Base-by-base conservation (phyloP, 2,329 filamentous ascomycete genomes). In the Colletotrichum horii region DNA sequence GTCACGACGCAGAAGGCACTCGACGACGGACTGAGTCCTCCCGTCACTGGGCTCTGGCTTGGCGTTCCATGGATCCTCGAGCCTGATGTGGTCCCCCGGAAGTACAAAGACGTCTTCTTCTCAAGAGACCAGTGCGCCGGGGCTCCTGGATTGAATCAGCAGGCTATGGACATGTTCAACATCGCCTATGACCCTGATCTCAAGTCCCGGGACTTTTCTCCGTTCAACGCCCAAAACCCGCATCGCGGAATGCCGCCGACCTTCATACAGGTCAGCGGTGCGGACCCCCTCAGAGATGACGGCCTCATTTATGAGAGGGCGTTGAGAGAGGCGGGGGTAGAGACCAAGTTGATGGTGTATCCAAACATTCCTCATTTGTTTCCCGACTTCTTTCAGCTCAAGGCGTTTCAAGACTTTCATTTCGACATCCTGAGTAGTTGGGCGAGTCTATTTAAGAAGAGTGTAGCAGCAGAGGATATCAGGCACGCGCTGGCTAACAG, bases 251-350 rank as follows among this genome's bases (percentile, higher is more conserved):
- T 89, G 36, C 88, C 88, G 11, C 83, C 82, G 1, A 84, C 86
- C 1, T 90, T 89, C 79, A 80, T 91, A 2, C 88, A 90, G 78
- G 83, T 90, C 0, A 85, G 84, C 76, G 89, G 89, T 14, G 74
- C 87, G 74, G 90, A 91, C 79, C 85, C 86, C 1, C 78, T 89
- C 5, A 81, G 90, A 5, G 90, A 92, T 74, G 89, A 91, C 70
- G 87, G 83, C 0, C 74, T 91, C 62, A 85, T 91, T 0, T 91
- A 90, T 77, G 88, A 89, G 76, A 80, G 84, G 55, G 79, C 87
- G 7, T 78, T 91, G 74, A 81, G 84, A 34, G 86, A 87, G 68
- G 84, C 87, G 36, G 82, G 81, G 1, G 84, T 89, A 8, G 78
- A 83, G 76, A 89, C 88, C 4, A 84, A 82, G 62, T n/a, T 48